phyloP scores from a whole-genome alignment of 108 stramenopile genomes.

The Pseudonitzschia multiseries region DNA sequence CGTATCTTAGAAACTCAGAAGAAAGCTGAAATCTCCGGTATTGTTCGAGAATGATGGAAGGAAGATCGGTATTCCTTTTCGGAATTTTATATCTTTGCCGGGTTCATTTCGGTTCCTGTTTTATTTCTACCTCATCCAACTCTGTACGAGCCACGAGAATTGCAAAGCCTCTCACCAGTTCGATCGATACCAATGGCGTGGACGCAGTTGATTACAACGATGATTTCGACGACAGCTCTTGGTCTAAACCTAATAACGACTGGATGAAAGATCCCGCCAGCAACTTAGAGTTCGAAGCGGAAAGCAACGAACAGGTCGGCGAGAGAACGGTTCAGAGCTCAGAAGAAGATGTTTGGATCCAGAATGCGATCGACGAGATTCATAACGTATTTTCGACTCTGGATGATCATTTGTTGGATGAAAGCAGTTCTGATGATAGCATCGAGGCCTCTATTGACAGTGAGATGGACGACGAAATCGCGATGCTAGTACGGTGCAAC shows the following conservation, averaged over 20 bases:
- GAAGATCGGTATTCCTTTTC: neutral
- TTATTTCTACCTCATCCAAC: neutral
- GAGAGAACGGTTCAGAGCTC: neutral
- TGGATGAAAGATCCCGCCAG: neutral
- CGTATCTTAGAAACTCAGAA: neutral
- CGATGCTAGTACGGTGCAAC: slow-evolving; percentile 76
- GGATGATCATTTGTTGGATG: slow-evolving; percentile 34
- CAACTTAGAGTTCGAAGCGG: neutral
- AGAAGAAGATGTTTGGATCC: slow-evolving; percentile 44
- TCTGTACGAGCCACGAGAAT: neutral
- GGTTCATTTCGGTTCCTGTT: neutral
- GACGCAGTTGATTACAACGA: neutral
- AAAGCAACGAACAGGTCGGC: neutral
- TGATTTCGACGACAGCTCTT: neutral
- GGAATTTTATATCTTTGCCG: neutral
- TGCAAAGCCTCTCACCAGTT: neutral
- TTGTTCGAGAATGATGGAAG: neutral
- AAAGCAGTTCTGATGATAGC: slow-evolving; percentile 6
- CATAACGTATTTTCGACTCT: slow-evolving; percentile 27
- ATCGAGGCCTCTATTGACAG: slow-evolving; percentile 26
- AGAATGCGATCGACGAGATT: slow-evolving; percentile 39
- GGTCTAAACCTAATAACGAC: neutral
- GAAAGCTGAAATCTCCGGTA: neutral
- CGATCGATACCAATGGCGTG: neutral
- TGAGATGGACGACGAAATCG: slow-evolving; percentile 62